These are phyloP conservation scores for Meyerozyma sp. DNA, from an alignment of 1,139 yeast genomes.

Conservation along the genomic window DNA sequence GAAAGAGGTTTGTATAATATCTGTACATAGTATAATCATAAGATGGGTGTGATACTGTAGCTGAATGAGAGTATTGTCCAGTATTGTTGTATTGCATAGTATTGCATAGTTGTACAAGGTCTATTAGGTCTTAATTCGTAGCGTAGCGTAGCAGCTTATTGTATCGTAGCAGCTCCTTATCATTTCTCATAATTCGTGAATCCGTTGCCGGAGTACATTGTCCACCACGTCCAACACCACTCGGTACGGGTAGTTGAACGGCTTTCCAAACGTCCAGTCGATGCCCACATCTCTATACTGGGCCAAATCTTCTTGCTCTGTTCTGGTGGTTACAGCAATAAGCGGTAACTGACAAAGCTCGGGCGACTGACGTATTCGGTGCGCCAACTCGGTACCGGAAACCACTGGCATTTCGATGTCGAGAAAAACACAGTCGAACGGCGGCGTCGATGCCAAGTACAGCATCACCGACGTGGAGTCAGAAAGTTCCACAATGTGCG, in stretches of 20 bases:
- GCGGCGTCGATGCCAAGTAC: constrained; percentile 12
- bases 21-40: no score
- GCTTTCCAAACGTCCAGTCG: constrained; percentile 39
- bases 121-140: no score
- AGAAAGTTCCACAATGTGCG: constrained; percentile 22
- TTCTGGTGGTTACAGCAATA: constrained; percentile 41
- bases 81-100: no score
- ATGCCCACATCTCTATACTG: constrained; percentile 31
- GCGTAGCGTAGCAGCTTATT: no score
- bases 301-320: constrained; percentile 21
- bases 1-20: background rate
- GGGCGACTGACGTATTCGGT: constrained; percentile 17
- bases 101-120: background rate
- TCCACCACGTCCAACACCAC: constrained; percentile 14
- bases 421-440: constrained; percentile 33
- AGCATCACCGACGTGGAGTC: constrained; percentile 28
- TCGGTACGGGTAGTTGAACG: constrained; percentile 23
- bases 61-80: no score
- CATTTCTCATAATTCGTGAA: background rate
- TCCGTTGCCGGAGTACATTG: constrained; percentile 7
- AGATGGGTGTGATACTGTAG: no score
- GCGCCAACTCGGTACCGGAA: constrained; percentile 38
- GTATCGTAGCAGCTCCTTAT: background rate
- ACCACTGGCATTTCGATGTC: constrained; percentile 46
- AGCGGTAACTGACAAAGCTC: constrained; percentile 23